A percentile compares a stretch with the other conserved stretches of the same genome.
These are phyloP conservation scores for Endoconidiophora laricicola DNA, from an alignment of 2,329 filamentous ascomycete genomes.

Conservation along the genomic window DNA sequence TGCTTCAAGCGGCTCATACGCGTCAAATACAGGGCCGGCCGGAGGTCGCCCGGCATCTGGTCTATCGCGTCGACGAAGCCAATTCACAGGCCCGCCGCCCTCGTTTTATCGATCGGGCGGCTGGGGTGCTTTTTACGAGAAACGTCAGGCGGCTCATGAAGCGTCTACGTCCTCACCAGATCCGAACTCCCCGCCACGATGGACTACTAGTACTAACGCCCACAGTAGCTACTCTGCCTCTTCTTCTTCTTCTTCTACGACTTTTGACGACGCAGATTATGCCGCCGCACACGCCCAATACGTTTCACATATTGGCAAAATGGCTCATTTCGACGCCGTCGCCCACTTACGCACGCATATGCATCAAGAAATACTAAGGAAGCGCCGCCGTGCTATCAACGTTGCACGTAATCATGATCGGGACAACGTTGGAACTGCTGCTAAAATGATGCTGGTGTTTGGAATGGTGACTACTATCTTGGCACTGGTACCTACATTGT, in stretches of 20 bases:
- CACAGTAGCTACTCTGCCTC: no score
- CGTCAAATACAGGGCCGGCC: constrained; percentile 38
- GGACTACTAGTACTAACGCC: no score
- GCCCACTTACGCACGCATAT: constrained; percentile 60
- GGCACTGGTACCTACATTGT: neutral
- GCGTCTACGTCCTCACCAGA: constrained; percentile 18
- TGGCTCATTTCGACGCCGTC: constrained; percentile 58
- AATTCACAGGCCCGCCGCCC: constrained; percentile 74
- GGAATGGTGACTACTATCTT: neutral
- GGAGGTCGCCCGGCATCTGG: constrained; percentile 68
- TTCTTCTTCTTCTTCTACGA: no score
- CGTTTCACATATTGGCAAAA: constrained; percentile 26
- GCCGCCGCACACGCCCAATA: no score
- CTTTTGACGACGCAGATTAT: no score
- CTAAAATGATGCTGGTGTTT: constrained; percentile 3
- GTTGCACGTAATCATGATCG: neutral
- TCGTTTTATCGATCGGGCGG: constrained; percentile 73
- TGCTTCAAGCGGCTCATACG: constrained; percentile 30
- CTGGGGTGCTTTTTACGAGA: constrained; percentile 50
- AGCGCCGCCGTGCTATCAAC: constrained; percentile 4
- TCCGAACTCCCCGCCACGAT: neutral
- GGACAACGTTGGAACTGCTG: neutral
- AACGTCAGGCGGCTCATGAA: constrained; percentile 38
- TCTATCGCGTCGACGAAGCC: constrained; percentile 55
- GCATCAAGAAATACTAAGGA: constrained; percentile 35